Evolutionary conservation across 768 basidiomycete genomes (phyloP).

Genomic region (Suillus tomentosus): DNA sequence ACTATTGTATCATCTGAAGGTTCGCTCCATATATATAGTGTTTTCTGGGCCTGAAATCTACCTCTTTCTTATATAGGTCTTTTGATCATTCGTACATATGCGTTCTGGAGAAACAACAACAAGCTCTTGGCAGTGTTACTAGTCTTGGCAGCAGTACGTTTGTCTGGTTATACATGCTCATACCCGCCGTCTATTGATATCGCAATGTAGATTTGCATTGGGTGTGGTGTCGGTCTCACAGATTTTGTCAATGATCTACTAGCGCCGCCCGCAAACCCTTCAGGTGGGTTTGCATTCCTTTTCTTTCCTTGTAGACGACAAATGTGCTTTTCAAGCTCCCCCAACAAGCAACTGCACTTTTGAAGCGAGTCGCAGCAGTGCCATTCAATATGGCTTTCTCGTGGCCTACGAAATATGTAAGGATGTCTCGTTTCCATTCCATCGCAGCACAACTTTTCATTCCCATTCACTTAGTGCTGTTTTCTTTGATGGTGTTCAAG

Average conservation of each 20-base stretch:
- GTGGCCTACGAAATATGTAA: neutral
- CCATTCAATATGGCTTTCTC: constrained; percentile 4
- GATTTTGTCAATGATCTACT: neutral
- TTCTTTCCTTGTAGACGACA: neutral
- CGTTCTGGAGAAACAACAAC: constrained; percentile 10
- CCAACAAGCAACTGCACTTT: constrained; percentile 3
- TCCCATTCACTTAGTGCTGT: neutral
- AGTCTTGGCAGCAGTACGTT: constrained; percentile 7
- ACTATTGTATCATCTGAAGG: constrained; percentile 8
- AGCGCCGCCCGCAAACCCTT: neutral
- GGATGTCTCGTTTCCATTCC: neutral
- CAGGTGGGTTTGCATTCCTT: neutral
- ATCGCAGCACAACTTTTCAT: neutral
- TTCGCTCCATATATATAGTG: neutral
- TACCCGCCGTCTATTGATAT: neutral
- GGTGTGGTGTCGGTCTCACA: neutral
- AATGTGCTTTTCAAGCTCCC: neutral
- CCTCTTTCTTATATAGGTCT: neutral
- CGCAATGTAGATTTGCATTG: neutral
- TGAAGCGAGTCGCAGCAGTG: neutral
- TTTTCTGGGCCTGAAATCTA: neutral
- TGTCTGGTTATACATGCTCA: neutral
- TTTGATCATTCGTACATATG: constrained; percentile 4
- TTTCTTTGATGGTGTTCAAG: constrained; percentile 5
- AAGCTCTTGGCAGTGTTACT: constrained; percentile 2